Conservation (phyloP, 2,329 filamentous ascomycete genomes). For the Penicillium sp. region DNA sequence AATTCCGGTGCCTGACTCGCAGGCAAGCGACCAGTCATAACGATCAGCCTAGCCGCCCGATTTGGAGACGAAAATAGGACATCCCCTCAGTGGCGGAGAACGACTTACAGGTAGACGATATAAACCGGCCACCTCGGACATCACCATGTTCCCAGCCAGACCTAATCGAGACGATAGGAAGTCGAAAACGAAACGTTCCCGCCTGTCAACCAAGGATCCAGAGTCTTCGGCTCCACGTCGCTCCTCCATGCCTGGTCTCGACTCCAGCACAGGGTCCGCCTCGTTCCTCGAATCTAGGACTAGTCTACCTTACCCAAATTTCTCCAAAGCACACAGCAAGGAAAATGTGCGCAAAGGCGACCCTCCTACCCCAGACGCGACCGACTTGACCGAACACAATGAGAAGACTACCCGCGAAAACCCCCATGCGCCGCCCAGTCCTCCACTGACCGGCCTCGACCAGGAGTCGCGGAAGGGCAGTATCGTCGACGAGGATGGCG, state of each 20-base stretch:
- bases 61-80: constrained; percentile 24
- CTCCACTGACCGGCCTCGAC: constrained; percentile 49
- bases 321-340: constrained; percentile 90
- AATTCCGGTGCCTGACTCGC: background rate
- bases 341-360: constrained; percentile 66
- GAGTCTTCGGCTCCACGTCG: constrained; percentile 32
- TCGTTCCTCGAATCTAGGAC: constrained; percentile 48
- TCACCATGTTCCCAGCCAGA: constrained; percentile 42
- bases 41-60: constrained; percentile 34
- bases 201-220: constrained; percentile 38
- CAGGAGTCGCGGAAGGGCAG: constrained; percentile 42
- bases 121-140: background rate
- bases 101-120: constrained; percentile 13
- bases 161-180: constrained; percentile 37
- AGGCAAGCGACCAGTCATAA: constrained; percentile 24
- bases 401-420: constrained; percentile 41
- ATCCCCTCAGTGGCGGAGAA: constrained; percentile 8
- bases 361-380: constrained; percentile 69
- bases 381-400: constrained; percentile 61
- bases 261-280: constrained; percentile 38
- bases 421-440: constrained; percentile 48
- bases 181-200: constrained; percentile 14
- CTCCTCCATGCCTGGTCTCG: constrained; percentile 58
- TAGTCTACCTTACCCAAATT: constrained; percentile 73
- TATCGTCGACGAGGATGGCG: constrained; percentile 33